phyloP scores from a whole-genome alignment of 1,139 yeast genomes.

The Debaryomyces subglobosus region DNA sequence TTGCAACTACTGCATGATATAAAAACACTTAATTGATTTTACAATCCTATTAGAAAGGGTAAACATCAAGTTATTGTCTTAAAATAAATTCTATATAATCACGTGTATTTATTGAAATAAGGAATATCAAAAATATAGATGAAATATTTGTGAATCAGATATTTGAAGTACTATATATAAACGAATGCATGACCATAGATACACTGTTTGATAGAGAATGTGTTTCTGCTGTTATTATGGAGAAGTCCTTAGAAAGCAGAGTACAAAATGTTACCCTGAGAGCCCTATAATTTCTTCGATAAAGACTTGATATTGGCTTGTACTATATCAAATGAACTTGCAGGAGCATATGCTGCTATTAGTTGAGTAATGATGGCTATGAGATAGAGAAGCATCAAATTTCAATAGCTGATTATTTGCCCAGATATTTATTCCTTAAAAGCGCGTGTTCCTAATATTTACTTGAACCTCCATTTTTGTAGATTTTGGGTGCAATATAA shows the following conservation, averaged over 20 bases:
- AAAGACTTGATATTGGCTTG: constrained; percentile 8
- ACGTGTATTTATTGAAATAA: not conserved
- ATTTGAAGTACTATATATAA: not conserved
- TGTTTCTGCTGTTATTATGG: not conserved
- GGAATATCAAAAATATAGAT: not conserved
- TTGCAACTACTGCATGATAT: too few species aligned
- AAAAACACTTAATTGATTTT: too few species aligned
- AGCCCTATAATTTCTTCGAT: constrained; percentile 10
- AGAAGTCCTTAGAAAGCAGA: not conserved
- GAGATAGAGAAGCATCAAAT: constrained; percentile 26
- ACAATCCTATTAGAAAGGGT: too few species aligned
- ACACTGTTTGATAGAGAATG: not conserved
- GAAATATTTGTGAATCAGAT: not conserved
- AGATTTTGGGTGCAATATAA: constrained; percentile 61
- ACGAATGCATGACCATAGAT: not conserved
- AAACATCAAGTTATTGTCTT: too few species aligned
- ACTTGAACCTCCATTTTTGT: constrained; percentile 58
- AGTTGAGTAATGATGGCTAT: constrained; percentile 28
- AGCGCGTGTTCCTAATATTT: constrained; percentile 42
- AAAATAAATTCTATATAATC: too few species aligned
- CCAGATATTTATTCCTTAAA: constrained; percentile 43
- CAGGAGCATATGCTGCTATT: constrained; percentile 29
- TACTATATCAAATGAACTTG: constrained; percentile 10
- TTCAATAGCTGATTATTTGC: constrained; percentile 31
- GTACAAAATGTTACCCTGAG: constrained; percentile 5